A percentile compares a stretch with the other conserved stretches of the same genome.
phyloP scores from a whole-genome alignment of 345 rosid genomes.

The Acer campestre region DNA sequence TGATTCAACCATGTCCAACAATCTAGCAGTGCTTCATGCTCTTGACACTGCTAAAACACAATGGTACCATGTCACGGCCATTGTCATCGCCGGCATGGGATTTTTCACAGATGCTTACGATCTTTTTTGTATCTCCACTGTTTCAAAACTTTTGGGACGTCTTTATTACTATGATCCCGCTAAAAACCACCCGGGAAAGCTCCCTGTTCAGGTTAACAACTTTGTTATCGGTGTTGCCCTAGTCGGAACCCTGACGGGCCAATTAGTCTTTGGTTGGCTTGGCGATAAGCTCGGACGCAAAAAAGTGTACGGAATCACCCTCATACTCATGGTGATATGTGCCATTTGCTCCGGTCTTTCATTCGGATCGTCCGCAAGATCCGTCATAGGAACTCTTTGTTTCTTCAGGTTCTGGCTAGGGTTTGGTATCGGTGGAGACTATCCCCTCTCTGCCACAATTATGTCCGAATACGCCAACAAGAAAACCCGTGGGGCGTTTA shows the following conservation, averaged over 20 bases:
- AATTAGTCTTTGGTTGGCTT: conserved; percentile 62
- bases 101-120: conserved; percentile 85
- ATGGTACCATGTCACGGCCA: conserved; percentile 63
- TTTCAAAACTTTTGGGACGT: conserved; percentile 68
- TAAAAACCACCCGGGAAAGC: conserved; percentile 28
- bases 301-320: conserved; percentile 58
- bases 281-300: conserved; percentile 76
- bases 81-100: conserved; percentile 77
- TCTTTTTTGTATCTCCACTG: conserved; percentile 65
- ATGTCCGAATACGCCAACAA: conserved; percentile 73
- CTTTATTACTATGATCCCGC: conserved; percentile 62
- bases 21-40: conserved; percentile 55
- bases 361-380: conserved; percentile 37
- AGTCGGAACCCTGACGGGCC: conserved; percentile 58
- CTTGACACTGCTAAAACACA: conserved; percentile 64
- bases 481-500: conserved; percentile 57
- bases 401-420: conserved; percentile 80
- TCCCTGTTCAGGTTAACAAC: conserved; percentile 44
- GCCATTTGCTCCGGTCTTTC: conserved; percentile 66
- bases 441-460: conserved; percentile 77
- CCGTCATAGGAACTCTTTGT: conserved; percentile 58
- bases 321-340: conserved; percentile 55
- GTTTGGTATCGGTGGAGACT: conserved; percentile 83
- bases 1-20: conserved; percentile 20
- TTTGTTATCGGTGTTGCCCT: conserved; percentile 58